Evolutionary conservation across 768 basidiomycete species (phyloP), one percentile per base, ranked within the genome.

Genomic region (Tylopilus rubrobrunneus): DNA sequence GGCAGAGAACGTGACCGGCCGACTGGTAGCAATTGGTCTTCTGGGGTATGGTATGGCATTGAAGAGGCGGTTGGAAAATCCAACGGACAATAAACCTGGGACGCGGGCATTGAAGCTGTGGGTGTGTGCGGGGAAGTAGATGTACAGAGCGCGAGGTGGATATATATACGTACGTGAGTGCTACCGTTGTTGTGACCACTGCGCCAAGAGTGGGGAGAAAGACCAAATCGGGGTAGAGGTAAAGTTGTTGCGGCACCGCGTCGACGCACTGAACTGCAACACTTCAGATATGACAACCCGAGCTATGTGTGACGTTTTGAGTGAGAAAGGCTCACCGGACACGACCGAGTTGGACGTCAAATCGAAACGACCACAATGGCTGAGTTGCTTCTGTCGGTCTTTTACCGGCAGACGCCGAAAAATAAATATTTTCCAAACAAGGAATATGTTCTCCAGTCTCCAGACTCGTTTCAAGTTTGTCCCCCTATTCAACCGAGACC

Each of bases 321-420:
- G 39, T 47, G 45, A 31, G 29, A n/a, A 19, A 4, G 34, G 10
- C 45, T 48, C 51, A 33, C 45, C 37, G 39, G 25, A 33, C 43
- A 25, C 63, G 49, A 44, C 45, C 34, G 48, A 48, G 46, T 28
- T 33, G 53, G 53, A 45, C 47, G 53, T 52, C 46, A 19, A 19
- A 19, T 19, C 19, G 19, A 19, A 19, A 19, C 19, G 54, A 36
- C 47, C 45, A 49, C 42, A 42, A 45, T 17, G 41, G 56, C 55
- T 56, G 53, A 56, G 56, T 58, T 58, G 44, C 44, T 25, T 51
- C 44, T 56, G 53, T 48, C 54, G 25, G 43, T 34, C 53, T 44
- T 42, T 42, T 39, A 2, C 59, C 62, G 62, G 62, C 60, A 65
- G 42, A 60, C 56, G 48, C 61, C 61, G 61, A 61, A 53, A 61